Percentiles rank a stretch among this genome's conserved stretches.
These are phyloP conservation scores for Aspergillus sp. DNA, from an alignment of 2,329 filamentous ascomycete species.

Conservation along the genomic window DNA sequence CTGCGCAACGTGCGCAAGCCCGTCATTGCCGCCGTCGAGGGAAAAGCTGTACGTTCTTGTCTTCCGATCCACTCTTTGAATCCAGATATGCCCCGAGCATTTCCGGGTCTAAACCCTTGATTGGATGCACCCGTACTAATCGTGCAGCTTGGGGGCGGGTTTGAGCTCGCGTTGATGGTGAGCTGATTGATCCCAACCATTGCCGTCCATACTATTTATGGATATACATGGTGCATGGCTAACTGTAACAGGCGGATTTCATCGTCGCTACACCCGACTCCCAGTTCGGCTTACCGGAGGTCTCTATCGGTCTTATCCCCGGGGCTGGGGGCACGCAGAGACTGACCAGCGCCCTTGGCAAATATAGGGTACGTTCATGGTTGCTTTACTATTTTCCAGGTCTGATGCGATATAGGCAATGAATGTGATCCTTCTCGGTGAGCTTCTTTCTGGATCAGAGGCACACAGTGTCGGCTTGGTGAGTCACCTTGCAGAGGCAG, in stretches of 20 bases:
- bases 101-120: too few species aligned
- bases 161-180: conserved; percentile 15
- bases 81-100: too few species aligned
- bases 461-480: conserved; percentile 5
- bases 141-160: conserved; percentile 10
- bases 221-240: too few species aligned
- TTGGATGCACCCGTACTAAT: background rate
- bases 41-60: conserved; percentile 5
- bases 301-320: conserved; percentile 11
- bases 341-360: conserved; percentile 7
- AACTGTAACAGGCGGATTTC: conserved; percentile 4
- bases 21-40: conserved; percentile 11
- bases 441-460: conserved; percentile 6
- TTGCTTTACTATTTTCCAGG: background rate
- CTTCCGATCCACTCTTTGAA: too few species aligned
- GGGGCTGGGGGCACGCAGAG: conserved; percentile 14
- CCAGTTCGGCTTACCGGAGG: conserved; percentile 9
- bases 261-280: conserved; percentile 2
- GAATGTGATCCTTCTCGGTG: conserved; percentile 10
- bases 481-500: background rate
- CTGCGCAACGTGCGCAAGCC: conserved; percentile 9
- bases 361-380: conserved; percentile 6
- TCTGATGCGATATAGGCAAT: conserved; percentile 3
- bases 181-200: too few species aligned
- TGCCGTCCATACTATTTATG: too few species aligned